A percentile compares a stretch with the other conserved stretches of the same genome.
Evolutionary conservation across 108 stramenopile genomes (phyloP).

Genomic region (Fragilaria crotonensis): DNA sequence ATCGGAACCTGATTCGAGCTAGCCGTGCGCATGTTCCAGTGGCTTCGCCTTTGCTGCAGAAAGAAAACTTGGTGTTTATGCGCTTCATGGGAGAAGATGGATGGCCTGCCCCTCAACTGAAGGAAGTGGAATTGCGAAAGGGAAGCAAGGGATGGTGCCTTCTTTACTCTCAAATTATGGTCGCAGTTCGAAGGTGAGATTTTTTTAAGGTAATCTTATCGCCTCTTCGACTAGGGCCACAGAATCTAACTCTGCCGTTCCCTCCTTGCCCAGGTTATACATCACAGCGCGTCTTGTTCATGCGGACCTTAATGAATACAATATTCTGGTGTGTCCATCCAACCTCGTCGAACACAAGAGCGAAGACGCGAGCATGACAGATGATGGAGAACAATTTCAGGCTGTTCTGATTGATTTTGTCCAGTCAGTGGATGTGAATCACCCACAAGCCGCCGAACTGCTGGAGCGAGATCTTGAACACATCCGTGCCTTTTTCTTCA

Average conservation of each 20-base stretch:
- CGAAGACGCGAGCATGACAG: slow-evolving; percentile 7
- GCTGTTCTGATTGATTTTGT: slow-evolving; percentile 80
- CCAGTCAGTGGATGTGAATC: slow-evolving; percentile 60
- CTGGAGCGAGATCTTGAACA: slow-evolving; percentile 48
- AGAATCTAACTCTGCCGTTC: background rate
- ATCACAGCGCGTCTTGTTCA: slow-evolving; percentile 56
- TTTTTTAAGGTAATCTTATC: too few relatives aligned
- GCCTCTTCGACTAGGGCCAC: background rate
- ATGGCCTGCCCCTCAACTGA: slow-evolving; percentile 76
- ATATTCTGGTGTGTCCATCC: slow-evolving; percentile 59
- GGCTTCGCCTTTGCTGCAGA: slow-evolving; percentile 52
- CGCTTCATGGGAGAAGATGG: slow-evolving; percentile 72
- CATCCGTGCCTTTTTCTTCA: slow-evolving; percentile 50
- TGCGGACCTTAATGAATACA: slow-evolving; percentile 78
- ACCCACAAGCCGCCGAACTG: slow-evolving; percentile 40
- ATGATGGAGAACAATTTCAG: slow-evolving; percentile 36
- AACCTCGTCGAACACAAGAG: slow-evolving; percentile 24
- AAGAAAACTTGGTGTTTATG: slow-evolving; percentile 78
- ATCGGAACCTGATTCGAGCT: slow-evolving; percentile 68
- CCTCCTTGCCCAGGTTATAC: slow-evolving; percentile 28
- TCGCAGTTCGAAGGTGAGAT: slow-evolving; percentile 43
- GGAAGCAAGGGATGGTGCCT: slow-evolving; percentile 56
- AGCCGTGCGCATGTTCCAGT: slow-evolving; percentile 53
- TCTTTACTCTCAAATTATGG: slow-evolving; percentile 60
- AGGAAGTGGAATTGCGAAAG: slow-evolving; percentile 52